A percentile compares a stretch with the other conserved stretches of the same genome.
Conservation (phyloP, 805 yeast species). For the Cyberlindnera galapagoensis region DNA sequence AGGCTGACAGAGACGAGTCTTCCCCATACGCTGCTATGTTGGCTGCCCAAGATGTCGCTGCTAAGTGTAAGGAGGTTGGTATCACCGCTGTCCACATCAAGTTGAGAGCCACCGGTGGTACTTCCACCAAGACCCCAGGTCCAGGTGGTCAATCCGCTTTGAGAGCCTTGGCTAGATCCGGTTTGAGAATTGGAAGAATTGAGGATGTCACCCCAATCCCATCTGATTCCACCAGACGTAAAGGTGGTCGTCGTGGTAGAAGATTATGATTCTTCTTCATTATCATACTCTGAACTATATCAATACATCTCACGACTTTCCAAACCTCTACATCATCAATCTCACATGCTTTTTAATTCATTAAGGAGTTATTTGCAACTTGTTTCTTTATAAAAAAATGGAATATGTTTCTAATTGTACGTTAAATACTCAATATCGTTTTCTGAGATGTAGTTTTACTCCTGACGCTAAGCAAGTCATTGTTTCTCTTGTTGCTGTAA, state of each 20-base stretch:
- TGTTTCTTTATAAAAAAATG: too few relatives aligned
- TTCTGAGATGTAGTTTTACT: too few relatives aligned
- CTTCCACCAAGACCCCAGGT: constrained; percentile 99
- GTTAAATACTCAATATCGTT: too few relatives aligned
- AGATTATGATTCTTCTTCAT: constrained; percentile 60
- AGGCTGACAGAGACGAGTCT: constrained; percentile 99
- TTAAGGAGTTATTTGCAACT: constrained; percentile 16
- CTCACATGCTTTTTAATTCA: constrained; percentile 2
- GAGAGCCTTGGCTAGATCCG: constrained; percentile 99
- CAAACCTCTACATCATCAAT: constrained; percentile 1
- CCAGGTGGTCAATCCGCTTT: constrained; percentile 99
- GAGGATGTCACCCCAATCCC: constrained; percentile 99
- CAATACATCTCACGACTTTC: background rate
- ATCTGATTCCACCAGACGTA: constrained; percentile 99
- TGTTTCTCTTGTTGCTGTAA: too few relatives aligned
- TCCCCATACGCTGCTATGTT: constrained; percentile 99
- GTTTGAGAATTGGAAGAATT: constrained; percentile 98
- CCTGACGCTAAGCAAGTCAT: too few relatives aligned
- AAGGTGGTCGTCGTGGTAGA: constrained; percentile 99
- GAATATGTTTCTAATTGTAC: constrained; percentile 26
- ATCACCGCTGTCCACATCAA: constrained; percentile 99
- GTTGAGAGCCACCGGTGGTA: constrained; percentile 99
- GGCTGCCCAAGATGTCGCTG: constrained; percentile 99
- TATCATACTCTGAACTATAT: background rate
- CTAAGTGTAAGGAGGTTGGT: constrained; percentile 98